Conservation (phyloP, 1,284 basidiomycete genomes). For the Apiotrichum laibachii region DNA sequence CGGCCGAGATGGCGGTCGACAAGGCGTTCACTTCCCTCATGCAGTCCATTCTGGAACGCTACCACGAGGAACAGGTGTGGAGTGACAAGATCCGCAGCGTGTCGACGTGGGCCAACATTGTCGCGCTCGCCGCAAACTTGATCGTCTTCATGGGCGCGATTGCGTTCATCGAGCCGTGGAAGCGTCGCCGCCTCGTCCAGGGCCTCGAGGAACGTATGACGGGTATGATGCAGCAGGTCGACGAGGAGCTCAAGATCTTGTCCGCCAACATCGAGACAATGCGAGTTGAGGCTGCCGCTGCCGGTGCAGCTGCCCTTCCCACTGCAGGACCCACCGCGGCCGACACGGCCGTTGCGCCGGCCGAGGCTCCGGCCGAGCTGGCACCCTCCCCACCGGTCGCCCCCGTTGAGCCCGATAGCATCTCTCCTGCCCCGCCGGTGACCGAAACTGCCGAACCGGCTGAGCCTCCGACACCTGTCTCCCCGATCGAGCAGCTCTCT, state of each 20-base stretch:
- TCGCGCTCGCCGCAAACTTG: slow-evolving; percentile 78
- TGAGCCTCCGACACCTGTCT: background rate
- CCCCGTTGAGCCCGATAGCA: too few species aligned
- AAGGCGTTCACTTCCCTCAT: slow-evolving; percentile 79
- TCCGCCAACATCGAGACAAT: slow-evolving; percentile 24
- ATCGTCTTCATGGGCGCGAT: slow-evolving; percentile 84
- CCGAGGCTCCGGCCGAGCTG: too few species aligned
- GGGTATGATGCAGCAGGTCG: slow-evolving; percentile 59
- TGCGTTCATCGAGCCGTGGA: slow-evolving; percentile 88
- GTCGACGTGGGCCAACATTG: slow-evolving; percentile 82
- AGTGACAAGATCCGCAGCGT: slow-evolving; percentile 93
- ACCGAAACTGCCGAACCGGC: too few species aligned
- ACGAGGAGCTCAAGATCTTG: slow-evolving; percentile 62
- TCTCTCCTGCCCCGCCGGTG: too few species aligned
- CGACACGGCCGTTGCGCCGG: too few species aligned
- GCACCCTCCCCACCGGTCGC: too few species aligned
- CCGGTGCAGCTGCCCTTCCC: background rate
- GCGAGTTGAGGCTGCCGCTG: background rate
- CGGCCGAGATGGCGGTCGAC: slow-evolving; percentile 74
- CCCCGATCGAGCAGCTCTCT: slow-evolving; percentile 12
- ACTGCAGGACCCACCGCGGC: too few species aligned
- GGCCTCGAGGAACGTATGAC: slow-evolving; percentile 82
- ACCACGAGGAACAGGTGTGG: slow-evolving; percentile 97
- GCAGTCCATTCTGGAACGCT: slow-evolving; percentile 75
- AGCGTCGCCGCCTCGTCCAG: slow-evolving; percentile 73